Evolutionary conservation across 805 yeast genomes (phyloP).

Genomic region (Zygosaccharomyces lentus): DNA sequence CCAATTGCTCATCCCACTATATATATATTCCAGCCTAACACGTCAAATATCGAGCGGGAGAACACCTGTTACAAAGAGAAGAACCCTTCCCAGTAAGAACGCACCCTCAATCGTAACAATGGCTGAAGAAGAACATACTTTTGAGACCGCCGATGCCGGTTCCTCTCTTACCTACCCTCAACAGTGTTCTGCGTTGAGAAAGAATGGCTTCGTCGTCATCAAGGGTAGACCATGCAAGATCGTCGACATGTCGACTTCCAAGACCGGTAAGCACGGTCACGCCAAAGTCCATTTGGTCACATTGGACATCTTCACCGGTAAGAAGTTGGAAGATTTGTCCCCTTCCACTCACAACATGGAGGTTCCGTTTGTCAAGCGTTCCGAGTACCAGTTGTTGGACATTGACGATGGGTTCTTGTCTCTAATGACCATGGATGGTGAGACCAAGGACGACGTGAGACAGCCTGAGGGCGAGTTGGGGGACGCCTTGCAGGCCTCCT

Average conservation of each 20-base stretch:
- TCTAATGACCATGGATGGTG: conserved; percentile 96
- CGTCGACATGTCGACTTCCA: conserved; percentile 99
- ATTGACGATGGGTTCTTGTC: conserved; percentile 97
- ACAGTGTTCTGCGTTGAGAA: conserved; percentile 99
- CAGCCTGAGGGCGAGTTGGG: conserved; percentile 98
- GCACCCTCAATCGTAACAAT: conserved; percentile 15
- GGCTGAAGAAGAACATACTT: conserved; percentile 67
- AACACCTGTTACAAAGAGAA: not conserved
- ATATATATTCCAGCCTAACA: not conserved
- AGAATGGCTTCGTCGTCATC: conserved; percentile 98
- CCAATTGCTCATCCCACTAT: not conserved
- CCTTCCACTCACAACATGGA: conserved; percentile 99
- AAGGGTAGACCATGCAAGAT: conserved; percentile 99
- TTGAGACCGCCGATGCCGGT: conserved; percentile 98
- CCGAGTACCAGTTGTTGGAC: conserved; percentile 95
- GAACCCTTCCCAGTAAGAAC: not conserved
- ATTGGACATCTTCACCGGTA: conserved; percentile 96
- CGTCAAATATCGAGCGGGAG: not conserved
- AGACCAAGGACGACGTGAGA: conserved; percentile 98
- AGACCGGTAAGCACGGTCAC: conserved; percentile 99
- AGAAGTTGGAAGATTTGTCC: conserved; percentile 99
- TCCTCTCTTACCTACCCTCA: conserved; percentile 97
- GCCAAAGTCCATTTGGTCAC: conserved; percentile 99
- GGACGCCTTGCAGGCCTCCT: conserved; percentile 84
- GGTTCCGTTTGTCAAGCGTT: conserved; percentile 95